Conservation (phyloP, 306 rosid genomes). For the Oemleria cerasiformis region DNA sequence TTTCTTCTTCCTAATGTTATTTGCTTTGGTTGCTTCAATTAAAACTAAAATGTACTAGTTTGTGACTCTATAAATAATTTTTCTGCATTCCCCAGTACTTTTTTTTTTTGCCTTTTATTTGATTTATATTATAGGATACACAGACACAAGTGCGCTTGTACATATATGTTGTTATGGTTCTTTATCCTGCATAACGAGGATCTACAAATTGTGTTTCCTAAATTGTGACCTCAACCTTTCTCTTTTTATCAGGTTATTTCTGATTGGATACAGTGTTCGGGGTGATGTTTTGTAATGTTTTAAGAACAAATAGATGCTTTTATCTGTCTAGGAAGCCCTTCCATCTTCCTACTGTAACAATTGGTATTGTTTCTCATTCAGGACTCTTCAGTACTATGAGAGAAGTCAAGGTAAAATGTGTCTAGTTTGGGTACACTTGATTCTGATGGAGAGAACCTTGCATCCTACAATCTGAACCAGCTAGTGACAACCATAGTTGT, state of each 20-base stretch:
- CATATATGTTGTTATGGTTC: not conserved
- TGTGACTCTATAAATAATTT: not conserved
- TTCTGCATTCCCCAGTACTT: not conserved
- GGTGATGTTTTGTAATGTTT: slow-evolving; percentile 36
- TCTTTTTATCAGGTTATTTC: slow-evolving; percentile 28
- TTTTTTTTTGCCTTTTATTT: not conserved
- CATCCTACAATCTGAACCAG: slow-evolving; percentile 28
- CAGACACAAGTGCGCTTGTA: not conserved
- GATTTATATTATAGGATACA: not conserved
- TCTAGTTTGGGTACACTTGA: slow-evolving; percentile 29
- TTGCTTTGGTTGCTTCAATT: not conserved
- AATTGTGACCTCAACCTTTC: not conserved
- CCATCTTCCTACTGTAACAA: slow-evolving; percentile 23
- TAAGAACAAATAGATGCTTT: slow-evolving; percentile 33
- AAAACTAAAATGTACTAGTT: not conserved
- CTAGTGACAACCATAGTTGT: slow-evolving; percentile 20
- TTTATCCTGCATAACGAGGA: not conserved
- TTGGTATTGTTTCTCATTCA: slow-evolving; percentile 26
- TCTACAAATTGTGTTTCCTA: not conserved
- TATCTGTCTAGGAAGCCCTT: slow-evolving; percentile 16
- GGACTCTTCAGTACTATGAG: slow-evolving; percentile 43
- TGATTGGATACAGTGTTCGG: slow-evolving; percentile 14
- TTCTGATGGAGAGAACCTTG: slow-evolving; percentile 36
- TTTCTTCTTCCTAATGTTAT: not conserved
- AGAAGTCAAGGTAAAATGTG: slow-evolving; percentile 45